These are phyloP conservation scores for Xylariaceae sp. DNA, from an alignment of 2,329 filamentous ascomycete genomes.

Conservation along the genomic window DNA sequence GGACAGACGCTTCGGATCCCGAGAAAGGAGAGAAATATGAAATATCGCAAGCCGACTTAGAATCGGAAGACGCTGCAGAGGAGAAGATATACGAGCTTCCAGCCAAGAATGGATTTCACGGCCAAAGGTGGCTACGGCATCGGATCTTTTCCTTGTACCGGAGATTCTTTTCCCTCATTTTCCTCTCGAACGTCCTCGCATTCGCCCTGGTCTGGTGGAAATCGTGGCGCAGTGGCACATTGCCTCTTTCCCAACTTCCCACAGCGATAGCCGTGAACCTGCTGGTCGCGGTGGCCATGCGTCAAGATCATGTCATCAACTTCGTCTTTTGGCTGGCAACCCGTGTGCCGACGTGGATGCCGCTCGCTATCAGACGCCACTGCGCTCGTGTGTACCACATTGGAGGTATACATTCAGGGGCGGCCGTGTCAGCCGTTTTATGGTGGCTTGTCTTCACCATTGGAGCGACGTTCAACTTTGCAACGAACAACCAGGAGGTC, in stretches of 20 bases:
- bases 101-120: constrained; percentile 36
- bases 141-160: constrained; percentile 49
- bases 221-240: constrained; percentile 16
- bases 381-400: constrained; percentile 49
- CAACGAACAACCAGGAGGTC: constrained; percentile 10
- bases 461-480: constrained; percentile 31
- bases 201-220: constrained; percentile 37
- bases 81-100: constrained; percentile 29
- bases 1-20: constrained; percentile 7
- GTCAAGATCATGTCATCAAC: constrained; percentile 51
- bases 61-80: constrained; percentile 11
- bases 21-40: constrained; percentile 25
- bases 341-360: constrained; percentile 39
- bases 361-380: constrained; percentile 42
- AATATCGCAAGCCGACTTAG: constrained; percentile 17
- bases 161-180: constrained; percentile 49
- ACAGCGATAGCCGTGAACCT: constrained; percentile 45
- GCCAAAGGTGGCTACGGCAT: constrained; percentile 25
- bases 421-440: constrained; percentile 36
- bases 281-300: constrained; percentile 43
- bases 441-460: constrained; percentile 41
- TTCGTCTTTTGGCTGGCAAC: constrained; percentile 41
- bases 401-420: constrained; percentile 46
- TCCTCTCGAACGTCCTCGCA: constrained; percentile 45
- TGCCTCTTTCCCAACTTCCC: constrained; percentile 27